phyloP scores from a whole-genome alignment of 495 filamentous ascomycete species.

The Talaromyces thailandensis region DNA sequence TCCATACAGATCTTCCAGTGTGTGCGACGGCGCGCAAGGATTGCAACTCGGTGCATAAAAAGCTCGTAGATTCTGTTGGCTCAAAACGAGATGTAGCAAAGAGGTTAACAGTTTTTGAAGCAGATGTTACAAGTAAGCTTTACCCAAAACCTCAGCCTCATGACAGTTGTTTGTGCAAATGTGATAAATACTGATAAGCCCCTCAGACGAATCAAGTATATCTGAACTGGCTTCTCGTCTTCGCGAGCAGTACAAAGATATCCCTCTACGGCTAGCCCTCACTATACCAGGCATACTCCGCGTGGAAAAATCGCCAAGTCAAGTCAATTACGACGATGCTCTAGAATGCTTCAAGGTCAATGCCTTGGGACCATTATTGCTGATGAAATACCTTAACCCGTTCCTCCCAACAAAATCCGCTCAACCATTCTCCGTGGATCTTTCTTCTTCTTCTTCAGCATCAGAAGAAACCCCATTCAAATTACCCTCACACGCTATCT shows the following conservation, averaged over 20 bases:
- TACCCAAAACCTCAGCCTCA: not conserved
- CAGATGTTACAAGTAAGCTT: constrained; percentile 49
- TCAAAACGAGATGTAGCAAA: constrained; percentile 24
- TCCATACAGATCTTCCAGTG: constrained; percentile 55
- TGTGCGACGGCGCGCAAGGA: constrained; percentile 63
- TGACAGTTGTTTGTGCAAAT: not conserved
- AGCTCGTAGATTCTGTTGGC: constrained; percentile 41
- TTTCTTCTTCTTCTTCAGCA: not conserved
- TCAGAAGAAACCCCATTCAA: not conserved
- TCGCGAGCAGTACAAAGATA: constrained; percentile 35
- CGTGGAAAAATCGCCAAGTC: constrained; percentile 61
- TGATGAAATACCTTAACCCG: constrained; percentile 62
- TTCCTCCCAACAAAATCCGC: constrained; percentile 52
- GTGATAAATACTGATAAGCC: no score
- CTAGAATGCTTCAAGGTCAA: constrained; percentile 60
- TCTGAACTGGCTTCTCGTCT: constrained; percentile 26
- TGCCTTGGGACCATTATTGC: constrained; percentile 60
- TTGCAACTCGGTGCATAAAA: constrained; percentile 36
- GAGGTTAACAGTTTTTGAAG: constrained; percentile 44
- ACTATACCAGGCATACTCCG: constrained; percentile 63
- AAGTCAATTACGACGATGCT: constrained; percentile 48
- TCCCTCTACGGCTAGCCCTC: constrained; percentile 61
- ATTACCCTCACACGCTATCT: constrained; percentile 44
- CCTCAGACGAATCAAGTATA: constrained; percentile 32
- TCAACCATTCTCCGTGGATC: constrained; percentile 11